Base-by-base conservation (phyloP, 2,329 filamentous ascomycete species). In the Aureobasidium sp. region DNA sequence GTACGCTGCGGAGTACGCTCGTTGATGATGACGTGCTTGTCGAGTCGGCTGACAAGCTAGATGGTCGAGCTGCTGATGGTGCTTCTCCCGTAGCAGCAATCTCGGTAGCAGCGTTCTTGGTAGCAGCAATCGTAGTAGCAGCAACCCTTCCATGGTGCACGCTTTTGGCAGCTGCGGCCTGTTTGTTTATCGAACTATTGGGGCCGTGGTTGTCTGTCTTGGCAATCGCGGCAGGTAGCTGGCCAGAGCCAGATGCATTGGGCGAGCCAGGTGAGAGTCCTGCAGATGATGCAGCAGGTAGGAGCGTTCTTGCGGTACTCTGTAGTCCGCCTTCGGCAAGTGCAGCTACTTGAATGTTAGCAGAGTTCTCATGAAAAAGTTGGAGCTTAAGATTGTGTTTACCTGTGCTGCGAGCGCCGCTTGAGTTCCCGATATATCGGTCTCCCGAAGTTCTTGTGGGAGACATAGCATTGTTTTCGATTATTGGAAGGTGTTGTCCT, bases 21-120 rank as follows among this genome's bases (percentile, higher is more conserved):
- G 42, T 47, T 15, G 55, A 37, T 29, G 55, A 58, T 34, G 55
- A 58, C 20, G 55, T 39, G 23, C 55, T 58, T 6, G 42, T 58
- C 23, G 55, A 58, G 34, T 58, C 55, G 29, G 55, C 55, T 3
- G 55, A 48, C 15, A 58, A 15, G 27, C 55, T 58, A 15, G 55
- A 47, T 37, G 55, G 55, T 58, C 55, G 55, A 6, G 55, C 42
- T 5, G 29, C 32, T 26, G 42, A 42, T n/a, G 55, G 42, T 48
- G 32, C 20, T 58, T 58, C 55, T 48, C 5, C 17, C 10, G 10
- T 57, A 57, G 39, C 39, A 36, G 26, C 36, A 57, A 17, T 32
- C 5, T 32, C 20, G 20, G 20, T 20, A 20, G 20, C 20, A 20
- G 20, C 20, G 20, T 20, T 20, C 20, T 20, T 20, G 20, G 20